phyloP scores from a whole-genome alignment of 495 filamentous ascomycete genomes.

The Penicillium desertorum region DNA sequence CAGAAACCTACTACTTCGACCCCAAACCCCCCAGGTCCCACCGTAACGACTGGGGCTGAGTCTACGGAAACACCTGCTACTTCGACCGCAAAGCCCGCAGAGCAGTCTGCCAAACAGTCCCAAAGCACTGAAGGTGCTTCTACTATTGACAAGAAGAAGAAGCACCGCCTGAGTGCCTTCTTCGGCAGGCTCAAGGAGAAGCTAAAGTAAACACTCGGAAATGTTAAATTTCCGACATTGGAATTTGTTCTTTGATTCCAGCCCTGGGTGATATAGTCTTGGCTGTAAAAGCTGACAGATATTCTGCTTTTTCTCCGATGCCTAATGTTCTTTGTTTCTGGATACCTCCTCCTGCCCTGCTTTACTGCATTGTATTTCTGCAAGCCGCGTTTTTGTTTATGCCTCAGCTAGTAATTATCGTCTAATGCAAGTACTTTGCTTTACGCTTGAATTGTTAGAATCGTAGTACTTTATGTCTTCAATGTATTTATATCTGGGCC shows the following conservation, averaged over 20 bases:
- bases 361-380: constrained; percentile 30
- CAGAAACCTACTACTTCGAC: constrained; percentile 20
- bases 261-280: constrained; percentile 7
- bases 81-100: constrained; percentile 19
- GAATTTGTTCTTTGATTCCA: neutral
- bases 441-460: neutral
- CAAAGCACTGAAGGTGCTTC: constrained; percentile 20
- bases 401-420: constrained; percentile 6
- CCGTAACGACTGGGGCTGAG: constrained; percentile 38
- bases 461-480: no score
- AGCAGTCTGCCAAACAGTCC: constrained; percentile 17
- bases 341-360: constrained; percentile 33
- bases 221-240: neutral
- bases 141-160: constrained; percentile 39
- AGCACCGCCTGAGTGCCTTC: constrained; percentile 46
- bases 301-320: constrained; percentile 10
- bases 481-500: neutral
- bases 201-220: constrained; percentile 36
- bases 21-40: constrained; percentile 27
- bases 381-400: constrained; percentile 20
- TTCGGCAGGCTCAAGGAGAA: constrained; percentile 53
- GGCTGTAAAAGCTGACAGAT: constrained; percentile 1
- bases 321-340: constrained; percentile 20
- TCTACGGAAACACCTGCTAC: constrained; percentile 21
- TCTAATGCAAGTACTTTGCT: constrained; percentile 12